These are phyloP conservation scores for Trichosporon sp. DNA, from an alignment of 1,284 basidiomycete genomes.

Conservation along the genomic window DNA sequence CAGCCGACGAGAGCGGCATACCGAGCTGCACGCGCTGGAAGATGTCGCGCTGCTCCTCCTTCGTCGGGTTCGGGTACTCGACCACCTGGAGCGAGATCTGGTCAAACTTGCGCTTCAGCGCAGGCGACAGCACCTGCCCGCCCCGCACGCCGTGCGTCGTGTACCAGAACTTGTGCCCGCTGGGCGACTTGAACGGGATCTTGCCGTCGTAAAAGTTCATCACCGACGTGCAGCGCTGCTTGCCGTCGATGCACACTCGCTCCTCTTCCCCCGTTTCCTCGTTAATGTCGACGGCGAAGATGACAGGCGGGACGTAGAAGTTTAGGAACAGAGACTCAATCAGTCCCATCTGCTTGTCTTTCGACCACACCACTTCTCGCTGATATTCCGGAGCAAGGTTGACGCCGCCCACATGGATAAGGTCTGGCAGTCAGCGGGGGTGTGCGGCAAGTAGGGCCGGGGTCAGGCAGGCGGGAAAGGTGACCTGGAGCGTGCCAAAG, in stretches of 20 bases:
- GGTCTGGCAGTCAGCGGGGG: constrained; percentile 19
- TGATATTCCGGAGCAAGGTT: constrained; percentile 41
- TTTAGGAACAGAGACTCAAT: constrained; percentile 41
- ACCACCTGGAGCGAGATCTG: constrained; percentile 30
- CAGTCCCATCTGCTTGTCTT: constrained; percentile 26
- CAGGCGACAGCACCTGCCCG: constrained; percentile 24
- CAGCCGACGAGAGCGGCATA: constrained; percentile 38
- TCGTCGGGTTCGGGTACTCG: constrained; percentile 31
- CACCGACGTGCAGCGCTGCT: constrained; percentile 44
- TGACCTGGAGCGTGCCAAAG: background rate
- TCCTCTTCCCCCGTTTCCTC: constrained; percentile 16
- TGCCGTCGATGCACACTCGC: constrained; percentile 44
- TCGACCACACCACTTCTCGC: constrained; percentile 44
- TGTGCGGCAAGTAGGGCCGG: background rate
- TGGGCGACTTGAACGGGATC: constrained; percentile 31
- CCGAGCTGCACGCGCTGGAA: constrained; percentile 48
- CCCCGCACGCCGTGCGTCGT: background rate
- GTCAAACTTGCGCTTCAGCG: constrained; percentile 34
- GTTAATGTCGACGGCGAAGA: constrained; percentile 30
- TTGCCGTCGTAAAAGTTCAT: constrained; percentile 37
- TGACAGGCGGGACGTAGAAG: constrained; percentile 43
- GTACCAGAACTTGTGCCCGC: constrained; percentile 34
- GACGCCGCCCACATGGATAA: constrained; percentile 33
- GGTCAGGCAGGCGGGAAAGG: background rate
- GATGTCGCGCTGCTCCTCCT: constrained; percentile 41